phyloP scores from a whole-genome alignment of 176 grass and related monocot genomes.

The Canna indica region DNA sequence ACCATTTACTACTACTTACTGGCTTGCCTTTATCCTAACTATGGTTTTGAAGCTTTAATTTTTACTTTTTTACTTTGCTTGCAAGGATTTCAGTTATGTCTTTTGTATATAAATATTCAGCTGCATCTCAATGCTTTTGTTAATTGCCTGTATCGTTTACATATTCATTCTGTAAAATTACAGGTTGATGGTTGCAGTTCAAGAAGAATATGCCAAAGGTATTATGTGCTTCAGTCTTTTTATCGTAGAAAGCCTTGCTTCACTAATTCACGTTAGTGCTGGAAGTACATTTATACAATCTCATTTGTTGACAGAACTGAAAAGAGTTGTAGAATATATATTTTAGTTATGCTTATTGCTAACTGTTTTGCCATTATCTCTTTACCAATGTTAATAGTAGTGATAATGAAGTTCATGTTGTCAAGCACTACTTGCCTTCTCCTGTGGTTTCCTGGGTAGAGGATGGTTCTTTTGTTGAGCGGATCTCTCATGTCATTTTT shows the following conservation, averaged over 20 bases:
- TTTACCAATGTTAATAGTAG: neutral
- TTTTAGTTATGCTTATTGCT: neutral
- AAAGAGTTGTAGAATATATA: neutral
- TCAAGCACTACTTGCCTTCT: constrained; percentile 64
- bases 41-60: neutral
- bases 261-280: neutral
- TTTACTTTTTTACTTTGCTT: neutral
- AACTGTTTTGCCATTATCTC: neutral
- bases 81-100: too few relatives aligned
- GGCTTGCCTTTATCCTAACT: neutral
- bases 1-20: neutral
- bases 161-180: neutral
- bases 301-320: neutral
- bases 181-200: constrained; percentile 8
- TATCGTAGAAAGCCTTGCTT: neutral
- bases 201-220: constrained; percentile 10
- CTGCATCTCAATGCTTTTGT: neutral
- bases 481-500: constrained; percentile 35
- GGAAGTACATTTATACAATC: neutral
- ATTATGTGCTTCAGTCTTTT: neutral
- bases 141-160: neutral
- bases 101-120: neutral
- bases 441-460: constrained; percentile 85
- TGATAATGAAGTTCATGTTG: constrained; percentile 22
- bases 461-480: constrained; percentile 40